Percentiles rank a stretch among this genome's conserved stretches.
Conservation (phyloP, 2,329 filamentous ascomycete genomes). For the Furcasterigmium furcatum region DNA sequence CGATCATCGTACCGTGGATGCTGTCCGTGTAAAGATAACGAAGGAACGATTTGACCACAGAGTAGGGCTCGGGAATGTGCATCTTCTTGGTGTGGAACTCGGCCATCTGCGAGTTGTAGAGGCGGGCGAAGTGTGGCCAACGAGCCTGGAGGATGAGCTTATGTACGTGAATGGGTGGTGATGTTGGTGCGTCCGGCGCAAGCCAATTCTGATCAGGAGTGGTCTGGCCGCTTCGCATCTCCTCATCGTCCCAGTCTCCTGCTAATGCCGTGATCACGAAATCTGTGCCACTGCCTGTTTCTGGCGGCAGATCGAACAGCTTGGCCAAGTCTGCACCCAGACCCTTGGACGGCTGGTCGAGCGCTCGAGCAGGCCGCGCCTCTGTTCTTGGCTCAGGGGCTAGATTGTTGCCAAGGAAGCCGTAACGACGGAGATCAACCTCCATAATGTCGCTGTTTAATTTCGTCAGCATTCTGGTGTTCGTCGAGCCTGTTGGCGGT, state of each 20-base stretch:
- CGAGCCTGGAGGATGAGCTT: constrained; percentile 90
- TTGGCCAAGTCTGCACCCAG: constrained; percentile 83
- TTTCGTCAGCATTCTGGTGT: not conserved
- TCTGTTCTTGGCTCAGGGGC: constrained; percentile 50
- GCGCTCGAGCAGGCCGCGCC: constrained; percentile 43
- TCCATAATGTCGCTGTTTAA: constrained; percentile 79
- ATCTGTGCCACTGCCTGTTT: constrained; percentile 82
- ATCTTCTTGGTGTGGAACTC: constrained; percentile 97
- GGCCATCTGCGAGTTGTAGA: constrained; percentile 93
- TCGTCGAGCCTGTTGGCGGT: not conserved
- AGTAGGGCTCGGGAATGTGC: constrained; percentile 96
- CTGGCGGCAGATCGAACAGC: constrained; percentile 83
- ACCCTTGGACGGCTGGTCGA: constrained; percentile 57
- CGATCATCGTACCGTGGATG: constrained; percentile 56
- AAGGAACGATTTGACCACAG: constrained; percentile 88
- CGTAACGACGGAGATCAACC: constrained; percentile 88
- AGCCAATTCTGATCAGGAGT: constrained; percentile 52
- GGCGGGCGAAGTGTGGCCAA: constrained; percentile 92
- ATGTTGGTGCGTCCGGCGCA: constrained; percentile 61
- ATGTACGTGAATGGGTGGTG: constrained; percentile 88
- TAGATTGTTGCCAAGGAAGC: constrained; percentile 79
- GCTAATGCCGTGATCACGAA: constrained; percentile 86
- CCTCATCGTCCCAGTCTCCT: constrained; percentile 71
- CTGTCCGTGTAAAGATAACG: constrained; percentile 97
- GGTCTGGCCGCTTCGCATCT: constrained; percentile 48